phyloP scores from a whole-genome alignment of 345 rosid genomes.

The Laguncularia racemosa region DNA sequence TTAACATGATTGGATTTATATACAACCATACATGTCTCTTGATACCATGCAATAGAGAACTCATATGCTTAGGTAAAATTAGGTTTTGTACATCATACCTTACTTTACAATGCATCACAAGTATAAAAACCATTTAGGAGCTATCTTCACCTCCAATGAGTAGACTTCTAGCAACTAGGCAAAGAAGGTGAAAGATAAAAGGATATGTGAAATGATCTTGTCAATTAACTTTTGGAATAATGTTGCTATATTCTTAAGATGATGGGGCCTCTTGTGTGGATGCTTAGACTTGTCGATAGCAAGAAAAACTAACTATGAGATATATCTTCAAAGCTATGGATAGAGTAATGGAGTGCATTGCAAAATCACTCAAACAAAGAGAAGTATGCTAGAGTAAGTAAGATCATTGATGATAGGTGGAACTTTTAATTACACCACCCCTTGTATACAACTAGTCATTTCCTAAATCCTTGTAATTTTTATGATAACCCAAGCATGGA shows the following conservation, averaged over 20 bases:
- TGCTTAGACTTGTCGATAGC: slow-evolving; percentile 9
- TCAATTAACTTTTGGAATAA: slow-evolving; percentile 7
- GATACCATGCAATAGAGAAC: background rate
- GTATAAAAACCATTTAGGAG: background rate
- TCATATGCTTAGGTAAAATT: background rate
- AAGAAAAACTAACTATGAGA: slow-evolving; percentile 10
- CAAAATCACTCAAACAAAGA: background rate
- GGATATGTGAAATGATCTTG: background rate
- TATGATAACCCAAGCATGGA: background rate
- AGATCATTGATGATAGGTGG: slow-evolving; percentile 14
- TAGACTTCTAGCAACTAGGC: too few species aligned
- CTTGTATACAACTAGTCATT: slow-evolving; percentile 5
- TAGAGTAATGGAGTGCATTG: slow-evolving; percentile 1
- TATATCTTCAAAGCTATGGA: slow-evolving; percentile 15
- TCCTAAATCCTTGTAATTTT: slow-evolving; percentile 6
- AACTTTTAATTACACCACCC: slow-evolving; percentile 4
- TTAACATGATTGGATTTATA: background rate
- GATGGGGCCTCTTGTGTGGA: background rate
- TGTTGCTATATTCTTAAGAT: slow-evolving; percentile 5
- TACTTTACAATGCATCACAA: background rate
- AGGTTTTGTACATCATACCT: slow-evolving; percentile 6
- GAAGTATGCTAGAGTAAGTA: background rate
- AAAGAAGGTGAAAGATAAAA: slow-evolving; percentile 3
- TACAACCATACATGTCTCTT: background rate
- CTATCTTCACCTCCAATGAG: too few species aligned